A percentile compares a stretch with the other conserved stretches of the same genome.
Evolutionary conservation across 2,329 filamentous ascomycete genomes (phyloP).

Genomic region (Magnaporthiopsis incrustans): DNA sequence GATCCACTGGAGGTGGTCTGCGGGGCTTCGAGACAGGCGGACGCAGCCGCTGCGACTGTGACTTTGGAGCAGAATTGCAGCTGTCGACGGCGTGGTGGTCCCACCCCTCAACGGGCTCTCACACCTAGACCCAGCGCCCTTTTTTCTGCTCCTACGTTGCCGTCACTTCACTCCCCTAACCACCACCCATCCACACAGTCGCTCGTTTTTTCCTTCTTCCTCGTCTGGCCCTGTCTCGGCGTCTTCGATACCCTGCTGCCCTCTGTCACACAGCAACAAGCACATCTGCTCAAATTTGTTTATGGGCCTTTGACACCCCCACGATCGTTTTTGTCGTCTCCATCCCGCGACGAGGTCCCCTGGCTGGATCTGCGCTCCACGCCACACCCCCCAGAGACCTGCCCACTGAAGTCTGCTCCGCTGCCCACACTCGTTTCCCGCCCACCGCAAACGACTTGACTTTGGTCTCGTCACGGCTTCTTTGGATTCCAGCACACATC

Average conservation of each 20-base stretch:
- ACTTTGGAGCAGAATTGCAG: not conserved
- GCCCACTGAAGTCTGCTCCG: not conserved
- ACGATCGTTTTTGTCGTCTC: not conserved
- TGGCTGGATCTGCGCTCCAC: not conserved
- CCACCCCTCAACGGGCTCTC: not conserved
- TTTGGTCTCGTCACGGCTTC: not conserved
- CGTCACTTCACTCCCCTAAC: not conserved
- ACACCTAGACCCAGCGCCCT: not conserved
- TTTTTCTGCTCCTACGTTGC: not conserved
- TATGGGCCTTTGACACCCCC: not conserved
- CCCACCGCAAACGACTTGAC: not conserved
- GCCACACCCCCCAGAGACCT: not conserved
- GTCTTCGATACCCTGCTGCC: not conserved
- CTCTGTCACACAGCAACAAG: not conserved
- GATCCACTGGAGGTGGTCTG: not conserved
- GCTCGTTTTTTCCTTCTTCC: not conserved
- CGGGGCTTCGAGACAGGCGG: not conserved
- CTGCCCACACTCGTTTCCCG: not conserved
- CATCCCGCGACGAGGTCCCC: not conserved
- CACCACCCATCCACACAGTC: not conserved
- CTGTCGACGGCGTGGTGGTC: not conserved
- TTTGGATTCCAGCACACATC: not conserved
- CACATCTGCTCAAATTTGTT: not conserved
- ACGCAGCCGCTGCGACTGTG: not conserved
- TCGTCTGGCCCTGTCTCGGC: not conserved